Conservation (phyloP, 192 early-diverging fungal genomes). For the Haplosporangium gracile region DNA sequence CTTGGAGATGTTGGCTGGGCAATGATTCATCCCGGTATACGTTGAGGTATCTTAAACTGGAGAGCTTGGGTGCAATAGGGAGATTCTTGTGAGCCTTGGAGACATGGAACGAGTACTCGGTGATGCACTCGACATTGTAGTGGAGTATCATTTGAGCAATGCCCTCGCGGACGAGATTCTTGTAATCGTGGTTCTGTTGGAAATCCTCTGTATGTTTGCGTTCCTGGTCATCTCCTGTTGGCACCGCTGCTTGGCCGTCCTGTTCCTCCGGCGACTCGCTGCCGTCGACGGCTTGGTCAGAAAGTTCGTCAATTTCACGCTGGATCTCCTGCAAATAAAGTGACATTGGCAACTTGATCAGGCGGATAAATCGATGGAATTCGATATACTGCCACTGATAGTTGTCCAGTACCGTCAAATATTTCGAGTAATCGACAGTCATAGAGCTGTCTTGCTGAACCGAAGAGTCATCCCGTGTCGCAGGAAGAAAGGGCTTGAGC, state of each 20-base stretch:
- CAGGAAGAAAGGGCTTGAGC: background rate
- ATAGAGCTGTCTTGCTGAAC: background rate
- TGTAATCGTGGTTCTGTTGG: background rate
- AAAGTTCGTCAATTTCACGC: background rate
- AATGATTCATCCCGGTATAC: background rate
- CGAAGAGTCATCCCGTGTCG: background rate
- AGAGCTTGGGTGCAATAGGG: background rate
- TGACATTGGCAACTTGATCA: background rate
- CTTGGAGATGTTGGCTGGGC: background rate
- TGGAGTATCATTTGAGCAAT: slow-evolving; percentile 1
- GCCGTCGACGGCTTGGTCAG: background rate
- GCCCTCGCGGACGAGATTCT: background rate
- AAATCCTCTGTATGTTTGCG: background rate
- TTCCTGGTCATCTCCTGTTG: too few relatives aligned
- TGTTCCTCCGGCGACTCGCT: too few relatives aligned
- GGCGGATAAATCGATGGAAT: background rate
- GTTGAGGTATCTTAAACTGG: background rate
- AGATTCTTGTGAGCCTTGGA: background rate
- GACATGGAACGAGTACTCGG: background rate
- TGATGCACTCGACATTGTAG: background rate
- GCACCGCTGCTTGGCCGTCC: background rate
- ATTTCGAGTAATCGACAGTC: slow-evolving; percentile 2
- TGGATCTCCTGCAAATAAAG: background rate
- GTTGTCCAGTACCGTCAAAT: background rate
- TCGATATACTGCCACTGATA: background rate